Conservation (phyloP, 352 stramenopile genomes). For the Pythium sp. region DNA sequence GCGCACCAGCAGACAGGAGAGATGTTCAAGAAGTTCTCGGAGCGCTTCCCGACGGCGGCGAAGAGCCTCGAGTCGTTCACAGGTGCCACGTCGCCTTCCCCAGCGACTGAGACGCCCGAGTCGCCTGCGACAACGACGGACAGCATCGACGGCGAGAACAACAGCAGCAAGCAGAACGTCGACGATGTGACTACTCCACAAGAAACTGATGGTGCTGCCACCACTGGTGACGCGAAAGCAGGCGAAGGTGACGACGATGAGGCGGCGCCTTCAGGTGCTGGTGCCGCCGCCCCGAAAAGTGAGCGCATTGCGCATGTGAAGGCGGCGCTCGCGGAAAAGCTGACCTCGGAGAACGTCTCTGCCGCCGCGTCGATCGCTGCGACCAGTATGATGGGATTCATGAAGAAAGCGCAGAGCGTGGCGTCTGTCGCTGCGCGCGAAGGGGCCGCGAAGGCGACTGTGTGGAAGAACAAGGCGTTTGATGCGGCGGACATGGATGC, state of each 20-base stretch:
- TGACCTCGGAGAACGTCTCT: constrained; percentile 70
- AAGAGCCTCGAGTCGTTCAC: constrained; percentile 70
- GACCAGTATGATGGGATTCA: constrained; percentile 76
- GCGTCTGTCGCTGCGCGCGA: constrained; percentile 70
- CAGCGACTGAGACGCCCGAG: constrained; percentile 6
- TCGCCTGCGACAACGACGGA: not conserved
- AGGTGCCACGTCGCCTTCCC: constrained; percentile 28
- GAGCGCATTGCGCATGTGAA: constrained; percentile 51
- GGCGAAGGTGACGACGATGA: not conserved
- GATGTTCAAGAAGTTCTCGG: constrained; percentile 81
- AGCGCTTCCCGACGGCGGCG: constrained; percentile 68
- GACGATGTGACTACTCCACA: not conserved
- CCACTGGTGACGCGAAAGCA: not conserved
- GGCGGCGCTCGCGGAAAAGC: constrained; percentile 51
- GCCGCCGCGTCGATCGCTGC: constrained; percentile 59
- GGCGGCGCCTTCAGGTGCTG: not conserved
- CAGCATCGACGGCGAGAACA: constrained; percentile 3
- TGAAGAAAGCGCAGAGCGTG: constrained; percentile 82
- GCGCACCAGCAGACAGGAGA: not conserved
- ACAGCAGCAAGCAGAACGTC: constrained; percentile 9
- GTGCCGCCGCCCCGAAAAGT: constrained; percentile 18
- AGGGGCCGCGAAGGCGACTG: constrained; percentile 66
- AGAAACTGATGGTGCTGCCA: not conserved
- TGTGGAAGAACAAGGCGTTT: constrained; percentile 70
- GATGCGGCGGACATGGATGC: constrained; percentile 86